phyloP scores from a whole-genome alignment of 345 rosid genomes.

The Cardamine resedifolia region DNA sequence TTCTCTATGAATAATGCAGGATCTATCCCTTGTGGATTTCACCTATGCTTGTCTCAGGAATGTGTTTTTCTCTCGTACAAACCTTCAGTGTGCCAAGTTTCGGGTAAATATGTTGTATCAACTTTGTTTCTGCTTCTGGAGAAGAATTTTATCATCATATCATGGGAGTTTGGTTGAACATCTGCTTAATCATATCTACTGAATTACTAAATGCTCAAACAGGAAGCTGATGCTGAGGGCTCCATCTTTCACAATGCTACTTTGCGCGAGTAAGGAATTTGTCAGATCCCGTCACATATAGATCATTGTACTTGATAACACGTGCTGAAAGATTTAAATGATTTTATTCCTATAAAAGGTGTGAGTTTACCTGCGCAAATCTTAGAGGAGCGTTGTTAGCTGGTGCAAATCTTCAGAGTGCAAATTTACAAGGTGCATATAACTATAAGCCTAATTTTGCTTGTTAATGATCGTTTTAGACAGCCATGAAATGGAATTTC shows the following conservation, averaged over 20 bases:
- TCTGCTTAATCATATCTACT: constrained; percentile 14
- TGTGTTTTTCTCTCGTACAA: constrained; percentile 90
- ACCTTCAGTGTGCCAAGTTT: constrained; percentile 83
- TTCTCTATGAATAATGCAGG: constrained; percentile 49
- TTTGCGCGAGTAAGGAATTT: constrained; percentile 77
- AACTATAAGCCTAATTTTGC: constrained; percentile 8
- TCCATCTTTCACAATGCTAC: constrained; percentile 90
- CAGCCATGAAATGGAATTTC: neutral
- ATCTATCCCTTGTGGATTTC: constrained; percentile 80
- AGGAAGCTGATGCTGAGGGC: constrained; percentile 86
- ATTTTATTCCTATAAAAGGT: constrained; percentile 62
- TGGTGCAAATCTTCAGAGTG: constrained; percentile 93
- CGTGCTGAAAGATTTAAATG: neutral
- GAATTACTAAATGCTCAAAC: constrained; percentile 24
- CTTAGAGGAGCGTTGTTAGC: constrained; percentile 86
- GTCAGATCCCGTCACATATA: neutral
- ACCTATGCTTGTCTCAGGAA: constrained; percentile 82
- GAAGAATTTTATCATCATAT: neutral
- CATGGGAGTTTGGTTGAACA: constrained; percentile 7
- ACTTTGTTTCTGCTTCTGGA: neutral
- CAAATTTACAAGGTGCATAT: constrained; percentile 76
- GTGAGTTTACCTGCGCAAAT: constrained; percentile 88
- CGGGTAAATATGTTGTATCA: constrained; percentile 50
- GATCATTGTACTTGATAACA: neutral
- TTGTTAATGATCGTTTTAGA: neutral